Evolutionary conservation across 1,284 basidiomycete genomes (phyloP).

Genomic region (Cryptococcus sp.): DNA sequence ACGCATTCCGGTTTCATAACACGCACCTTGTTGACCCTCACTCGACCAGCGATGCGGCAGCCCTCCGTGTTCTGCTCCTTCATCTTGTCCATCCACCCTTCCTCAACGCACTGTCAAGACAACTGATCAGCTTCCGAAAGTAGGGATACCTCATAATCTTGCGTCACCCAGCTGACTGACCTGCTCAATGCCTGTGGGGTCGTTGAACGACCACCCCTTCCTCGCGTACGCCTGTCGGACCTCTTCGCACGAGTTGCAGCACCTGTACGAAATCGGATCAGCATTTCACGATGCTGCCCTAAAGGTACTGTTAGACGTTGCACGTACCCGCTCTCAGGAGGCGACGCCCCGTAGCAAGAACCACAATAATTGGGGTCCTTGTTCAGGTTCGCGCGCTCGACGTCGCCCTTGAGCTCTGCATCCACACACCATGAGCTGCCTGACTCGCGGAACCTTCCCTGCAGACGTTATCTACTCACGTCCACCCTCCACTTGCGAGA

Average conservation of each 20-base stretch:
- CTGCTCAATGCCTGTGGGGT: slow-evolving; percentile 90
- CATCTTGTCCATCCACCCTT: slow-evolving; percentile 93
- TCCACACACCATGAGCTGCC: neutral
- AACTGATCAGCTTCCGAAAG: neutral
- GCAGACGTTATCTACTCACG: slow-evolving; percentile 23
- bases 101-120: slow-evolving; percentile 70
- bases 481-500: slow-evolving; percentile 53
- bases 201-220: slow-evolving; percentile 90
- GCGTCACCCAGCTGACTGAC: slow-evolving; percentile 52
- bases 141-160: neutral
- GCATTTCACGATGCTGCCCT: too few relatives aligned
- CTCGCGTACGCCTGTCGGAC: slow-evolving; percentile 86
- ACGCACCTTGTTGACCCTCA: slow-evolving; percentile 91
- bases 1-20: neutral
- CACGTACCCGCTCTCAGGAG: slow-evolving; percentile 63
- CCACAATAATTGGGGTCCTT: slow-evolving; percentile 74
- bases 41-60: slow-evolving; percentile 84
- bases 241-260: slow-evolving; percentile 95
- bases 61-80: slow-evolving; percentile 90
- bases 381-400: slow-evolving; percentile 70
- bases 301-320: neutral
- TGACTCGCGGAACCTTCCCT: neutral
- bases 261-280: slow-evolving; percentile 48
- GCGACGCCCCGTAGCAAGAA: slow-evolving; percentile 91
- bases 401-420: slow-evolving; percentile 70